phyloP scores from a whole-genome alignment of 495 filamentous ascomycete genomes.

The Lasiosphaeria hispida region DNA sequence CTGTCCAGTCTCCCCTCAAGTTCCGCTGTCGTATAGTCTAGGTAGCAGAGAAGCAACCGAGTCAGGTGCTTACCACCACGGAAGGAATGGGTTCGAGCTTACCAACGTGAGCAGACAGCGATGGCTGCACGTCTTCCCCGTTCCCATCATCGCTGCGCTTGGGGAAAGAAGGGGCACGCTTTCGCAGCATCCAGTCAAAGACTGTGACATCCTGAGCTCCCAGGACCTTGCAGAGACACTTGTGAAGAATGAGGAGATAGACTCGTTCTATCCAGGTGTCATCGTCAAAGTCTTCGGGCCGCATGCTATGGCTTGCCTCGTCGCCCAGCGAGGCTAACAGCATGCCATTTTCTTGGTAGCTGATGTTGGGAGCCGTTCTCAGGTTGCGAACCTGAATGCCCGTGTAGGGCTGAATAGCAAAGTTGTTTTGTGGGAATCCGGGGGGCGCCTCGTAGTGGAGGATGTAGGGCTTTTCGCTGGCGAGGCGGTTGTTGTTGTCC shows the following conservation, averaged over 20 bases:
- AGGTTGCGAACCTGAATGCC: not conserved
- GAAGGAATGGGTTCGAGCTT: not conserved
- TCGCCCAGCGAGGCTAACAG: not conserved
- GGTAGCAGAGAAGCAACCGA: too few species aligned
- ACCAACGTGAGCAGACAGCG: conserved; percentile 1
- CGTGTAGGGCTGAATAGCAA: not conserved
- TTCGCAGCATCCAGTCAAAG: conserved; percentile 4
- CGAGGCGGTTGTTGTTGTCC: not conserved
- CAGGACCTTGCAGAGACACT: not conserved
- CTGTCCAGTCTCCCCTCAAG: not conserved
- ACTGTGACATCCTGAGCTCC: not conserved
- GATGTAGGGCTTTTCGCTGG: not conserved
- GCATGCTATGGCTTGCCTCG: not conserved
- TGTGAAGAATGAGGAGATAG: not conserved
- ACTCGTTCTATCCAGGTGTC: not conserved
- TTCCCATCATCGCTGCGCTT: not conserved
- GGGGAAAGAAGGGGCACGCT: not conserved
- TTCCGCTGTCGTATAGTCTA: too few species aligned
- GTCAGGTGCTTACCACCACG: too few species aligned
- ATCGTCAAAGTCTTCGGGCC: not conserved
- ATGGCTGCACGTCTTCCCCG: not conserved
- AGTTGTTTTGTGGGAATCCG: conserved; percentile 2
- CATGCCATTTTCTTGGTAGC: not conserved
- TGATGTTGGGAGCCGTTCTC: not conserved
- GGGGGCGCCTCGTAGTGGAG: not conserved